These are phyloP conservation scores for Malus hybrid DNA, from an alignment of 331 rosid genomes.

Conservation along the genomic window DNA sequence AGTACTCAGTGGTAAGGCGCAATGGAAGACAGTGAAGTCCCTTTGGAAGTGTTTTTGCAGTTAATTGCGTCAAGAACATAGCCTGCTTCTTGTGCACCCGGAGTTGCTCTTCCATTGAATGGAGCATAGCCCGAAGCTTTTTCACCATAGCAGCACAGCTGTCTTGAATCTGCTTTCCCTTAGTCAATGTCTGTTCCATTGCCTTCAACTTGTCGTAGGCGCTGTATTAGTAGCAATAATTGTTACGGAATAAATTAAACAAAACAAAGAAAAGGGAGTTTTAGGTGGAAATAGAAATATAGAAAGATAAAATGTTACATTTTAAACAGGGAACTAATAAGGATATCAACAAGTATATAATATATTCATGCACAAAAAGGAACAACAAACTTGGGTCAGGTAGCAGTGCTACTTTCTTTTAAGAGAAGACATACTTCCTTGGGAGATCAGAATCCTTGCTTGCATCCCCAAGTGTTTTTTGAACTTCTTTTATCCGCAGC, in stretches of 20 bases:
- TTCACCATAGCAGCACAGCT: slow-evolving; percentile 69
- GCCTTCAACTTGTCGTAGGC: slow-evolving; percentile 62
- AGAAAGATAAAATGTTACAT: not conserved
- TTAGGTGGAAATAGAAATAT: not conserved
- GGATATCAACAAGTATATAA: not conserved
- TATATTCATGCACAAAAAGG: not conserved
- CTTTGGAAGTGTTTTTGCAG: slow-evolving; percentile 93
- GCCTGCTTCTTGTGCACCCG: slow-evolving; percentile 90
- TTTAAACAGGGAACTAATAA: not conserved
- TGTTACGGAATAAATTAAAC: not conserved
- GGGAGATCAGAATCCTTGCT: slow-evolving; percentile 87
- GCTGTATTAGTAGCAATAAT: slow-evolving; percentile 33
- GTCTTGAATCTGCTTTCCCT: slow-evolving; percentile 76
- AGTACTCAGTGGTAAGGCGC: slow-evolving; percentile 93
- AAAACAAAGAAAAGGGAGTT: not conserved
- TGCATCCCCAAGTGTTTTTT: slow-evolving; percentile 71
- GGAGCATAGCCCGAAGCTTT: slow-evolving; percentile 96
- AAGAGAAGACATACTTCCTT: slow-evolving; percentile 45
- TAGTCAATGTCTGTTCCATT: slow-evolving; percentile 76
- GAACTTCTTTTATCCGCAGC: slow-evolving; percentile 65
- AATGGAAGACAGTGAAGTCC: slow-evolving; percentile 98
- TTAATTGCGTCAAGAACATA: slow-evolving; percentile 79
- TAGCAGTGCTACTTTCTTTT: not conserved
- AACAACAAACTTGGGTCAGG: not conserved
- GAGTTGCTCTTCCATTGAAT: slow-evolving; percentile 86